Base-by-base conservation (phyloP, 1,284 basidiomycete species). In the Golubevia sp. region DNA sequence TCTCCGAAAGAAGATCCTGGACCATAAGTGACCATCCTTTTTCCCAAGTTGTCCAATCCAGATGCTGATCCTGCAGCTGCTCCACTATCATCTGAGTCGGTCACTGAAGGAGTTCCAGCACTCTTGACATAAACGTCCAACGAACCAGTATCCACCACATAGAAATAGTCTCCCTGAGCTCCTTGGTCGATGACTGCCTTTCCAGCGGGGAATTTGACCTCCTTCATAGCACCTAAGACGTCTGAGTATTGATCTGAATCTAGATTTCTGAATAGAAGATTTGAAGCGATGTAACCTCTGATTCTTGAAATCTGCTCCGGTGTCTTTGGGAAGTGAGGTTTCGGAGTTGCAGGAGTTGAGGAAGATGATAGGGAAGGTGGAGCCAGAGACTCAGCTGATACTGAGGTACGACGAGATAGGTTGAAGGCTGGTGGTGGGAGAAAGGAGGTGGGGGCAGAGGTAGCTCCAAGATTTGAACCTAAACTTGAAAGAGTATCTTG, bases 111-210 rank as follows among this genome's bases (percentile, higher is more conserved):
- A 24, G 61, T 55, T 25, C 30, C 30, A 34, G 30, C 4, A 49
- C 61, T 89, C 61, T 85, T 85, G 73, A 96, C 92, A 85, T 90
- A 98, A 77, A 94, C 92, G 77, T 97, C 89, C 63, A 99, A 87
- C 57, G 90, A 86, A 0, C 96, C 96, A 50, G 88, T 88, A 85
- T 99, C 97, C 70, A 98, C 94, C 62, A 98, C 92, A 85, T 99
- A 99, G 85, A 98, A 99, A 86, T 91, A 97, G 79, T 98, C 95
- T 57, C 96, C 96, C 48, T 93, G 92, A 70, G 95, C 96, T 54
- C 97, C 96, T 85, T 99, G 96, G 66, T 92, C 89, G 75, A 99
- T 98, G 65, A 99, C 91, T 27, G 93, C 90, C 65, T 93, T 90
- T 67, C 91, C 90, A 60, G 89, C 86, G 20, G 85, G 85, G 13